These are phyloP conservation scores for Pythium volutum DNA, from an alignment of 352 stramenopile species.

Conservation along the genomic window DNA sequence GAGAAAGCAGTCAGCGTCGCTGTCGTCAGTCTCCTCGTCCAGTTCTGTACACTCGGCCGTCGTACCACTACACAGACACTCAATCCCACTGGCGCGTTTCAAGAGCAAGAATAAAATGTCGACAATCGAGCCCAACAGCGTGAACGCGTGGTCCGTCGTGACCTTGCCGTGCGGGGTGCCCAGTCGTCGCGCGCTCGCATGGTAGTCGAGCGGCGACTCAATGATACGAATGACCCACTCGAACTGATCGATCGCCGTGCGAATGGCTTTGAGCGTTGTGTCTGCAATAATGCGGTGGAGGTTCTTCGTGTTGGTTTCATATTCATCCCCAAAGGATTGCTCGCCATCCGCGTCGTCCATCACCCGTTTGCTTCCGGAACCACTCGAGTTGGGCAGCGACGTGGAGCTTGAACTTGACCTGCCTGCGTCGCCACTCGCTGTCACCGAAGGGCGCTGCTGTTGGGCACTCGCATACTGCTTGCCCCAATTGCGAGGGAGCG, in stretches of 20 bases:
- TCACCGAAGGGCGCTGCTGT: constrained; percentile 21
- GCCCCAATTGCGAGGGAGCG: constrained; percentile 63
- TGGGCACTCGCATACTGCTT: constrained; percentile 43
- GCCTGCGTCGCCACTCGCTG: constrained; percentile 15
- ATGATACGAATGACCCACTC: constrained; percentile 47
- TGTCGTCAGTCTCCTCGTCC: constrained; percentile 21
- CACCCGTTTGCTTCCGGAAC: not conserved
- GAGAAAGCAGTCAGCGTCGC: constrained; percentile 35
- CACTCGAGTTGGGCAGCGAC: not conserved
- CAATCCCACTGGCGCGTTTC: constrained; percentile 44
- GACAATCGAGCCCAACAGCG: constrained; percentile 46
- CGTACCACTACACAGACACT: constrained; percentile 25
- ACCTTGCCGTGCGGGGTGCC: constrained; percentile 8
- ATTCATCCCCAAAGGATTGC: constrained; percentile 12
- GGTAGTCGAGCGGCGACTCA: constrained; percentile 35
- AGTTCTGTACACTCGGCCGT: constrained; percentile 21
- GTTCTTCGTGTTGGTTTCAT: constrained; percentile 31
- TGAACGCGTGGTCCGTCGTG: constrained; percentile 39
- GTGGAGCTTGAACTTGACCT: not conserved
- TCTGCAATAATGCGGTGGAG: constrained; percentile 40
- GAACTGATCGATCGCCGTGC: constrained; percentile 52
- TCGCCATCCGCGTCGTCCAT: not conserved
- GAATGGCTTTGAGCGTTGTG: constrained; percentile 37
- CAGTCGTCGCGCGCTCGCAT: constrained; percentile 2
- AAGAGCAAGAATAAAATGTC: constrained; percentile 62